Evolutionary conservation across 83 land plant species (phyloP).

Genomic region (Thuja plicata): DNA sequence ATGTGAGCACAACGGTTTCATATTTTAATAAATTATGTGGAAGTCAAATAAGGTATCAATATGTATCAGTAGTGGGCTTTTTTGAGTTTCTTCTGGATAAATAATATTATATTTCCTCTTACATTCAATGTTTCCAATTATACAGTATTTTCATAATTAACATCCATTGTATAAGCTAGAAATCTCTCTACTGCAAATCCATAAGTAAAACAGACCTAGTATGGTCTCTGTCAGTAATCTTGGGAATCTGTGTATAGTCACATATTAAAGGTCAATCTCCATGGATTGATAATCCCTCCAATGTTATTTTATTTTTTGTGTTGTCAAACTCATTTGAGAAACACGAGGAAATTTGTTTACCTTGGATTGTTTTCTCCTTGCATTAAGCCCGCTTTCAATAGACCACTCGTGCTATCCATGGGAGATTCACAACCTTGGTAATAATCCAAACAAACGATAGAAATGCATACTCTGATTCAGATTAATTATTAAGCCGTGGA

Average conservation of each 20-base stretch:
- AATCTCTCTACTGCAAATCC: no score
- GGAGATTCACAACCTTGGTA: slow-evolving; percentile 63
- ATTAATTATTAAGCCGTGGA: neutral
- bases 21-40: neutral
- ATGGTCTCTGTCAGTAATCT: slow-evolving; percentile 38
- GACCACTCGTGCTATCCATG: slow-evolving; percentile 58
- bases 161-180: no score
- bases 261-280: neutral
- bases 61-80: neutral
- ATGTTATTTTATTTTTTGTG: no score
- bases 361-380: slow-evolving; percentile 13
- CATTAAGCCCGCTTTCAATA: slow-evolving; percentile 44
- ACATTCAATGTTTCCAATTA: no score
- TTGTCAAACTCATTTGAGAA: neutral
- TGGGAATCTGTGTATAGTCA: slow-evolving; percentile 26
- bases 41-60: neutral
- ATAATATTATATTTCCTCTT: neutral
- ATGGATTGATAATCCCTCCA: neutral
- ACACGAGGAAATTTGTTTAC: neutral
- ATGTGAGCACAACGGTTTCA: neutral
- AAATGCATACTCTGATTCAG: neutral
- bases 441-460: neutral
- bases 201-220: no score
- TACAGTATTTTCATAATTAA: no score
- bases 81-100: neutral